These are phyloP conservation scores for Iberis pinnata DNA, from an alignment of 345 rosid genomes.

Conservation along the genomic window DNA sequence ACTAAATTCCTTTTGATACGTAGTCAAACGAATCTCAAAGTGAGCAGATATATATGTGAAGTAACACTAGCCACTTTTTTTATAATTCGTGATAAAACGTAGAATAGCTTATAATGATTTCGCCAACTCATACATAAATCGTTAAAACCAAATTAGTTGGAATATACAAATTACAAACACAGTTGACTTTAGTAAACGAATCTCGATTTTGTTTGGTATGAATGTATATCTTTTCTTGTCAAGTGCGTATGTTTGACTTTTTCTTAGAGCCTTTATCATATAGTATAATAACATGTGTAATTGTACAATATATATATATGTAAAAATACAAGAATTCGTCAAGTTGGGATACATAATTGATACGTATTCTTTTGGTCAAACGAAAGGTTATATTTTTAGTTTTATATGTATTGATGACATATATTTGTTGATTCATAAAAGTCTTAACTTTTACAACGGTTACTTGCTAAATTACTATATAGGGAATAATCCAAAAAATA, in stretches of 20 bases:
- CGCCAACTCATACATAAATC: constrained; percentile 8
- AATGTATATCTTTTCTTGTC: neutral
- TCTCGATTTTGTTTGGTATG: constrained; percentile 14
- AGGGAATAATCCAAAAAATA: too few relatives aligned
- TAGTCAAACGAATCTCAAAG: too few relatives aligned
- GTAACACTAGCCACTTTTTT: neutral
- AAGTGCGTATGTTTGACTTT: constrained; percentile 24
- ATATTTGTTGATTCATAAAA: neutral
- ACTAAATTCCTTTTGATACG: too few relatives aligned
- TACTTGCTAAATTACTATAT: too few relatives aligned
- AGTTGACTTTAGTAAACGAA: constrained; percentile 23
- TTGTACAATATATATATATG: neutral
- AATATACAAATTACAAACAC: neutral
- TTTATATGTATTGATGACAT: too few relatives aligned
- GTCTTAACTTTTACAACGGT: neutral
- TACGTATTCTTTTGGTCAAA: constrained; percentile 22
- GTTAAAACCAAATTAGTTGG: constrained; percentile 17
- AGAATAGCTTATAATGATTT: constrained; percentile 6
- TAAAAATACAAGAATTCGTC: neutral
- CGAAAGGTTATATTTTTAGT: neutral
- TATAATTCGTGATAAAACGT: constrained; percentile 18
- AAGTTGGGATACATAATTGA: constrained; percentile 14
- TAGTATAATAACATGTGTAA: constrained; percentile 13
- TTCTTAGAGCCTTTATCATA: neutral
- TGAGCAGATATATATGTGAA: too few relatives aligned